Evolutionary conservation across 2,329 filamentous ascomycete species (phyloP).

Genomic region (Cladophialophora carrionii): DNA sequence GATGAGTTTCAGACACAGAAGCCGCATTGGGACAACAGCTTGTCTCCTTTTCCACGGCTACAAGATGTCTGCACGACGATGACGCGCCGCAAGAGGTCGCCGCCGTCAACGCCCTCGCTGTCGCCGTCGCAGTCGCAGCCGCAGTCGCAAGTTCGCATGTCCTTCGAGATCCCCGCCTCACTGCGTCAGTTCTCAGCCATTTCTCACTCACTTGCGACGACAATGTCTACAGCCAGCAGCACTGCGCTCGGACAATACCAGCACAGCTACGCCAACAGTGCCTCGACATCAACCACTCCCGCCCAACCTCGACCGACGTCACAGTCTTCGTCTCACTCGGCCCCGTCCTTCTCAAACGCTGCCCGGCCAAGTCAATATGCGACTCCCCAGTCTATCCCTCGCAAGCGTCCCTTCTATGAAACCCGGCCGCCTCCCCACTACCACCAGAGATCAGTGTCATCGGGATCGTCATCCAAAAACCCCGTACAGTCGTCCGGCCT

Average conservation of each 20-base stretch:
- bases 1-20: background rate
- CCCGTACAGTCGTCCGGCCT: background rate
- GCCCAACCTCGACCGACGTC: slow-evolving; percentile 21
- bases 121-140: slow-evolving; percentile 18
- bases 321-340: slow-evolving; percentile 17
- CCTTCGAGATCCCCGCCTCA: slow-evolving; percentile 36
- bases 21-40: background rate
- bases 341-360: slow-evolving; percentile 1
- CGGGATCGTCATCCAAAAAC: background rate
- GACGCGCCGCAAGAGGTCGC: slow-evolving; percentile 32
- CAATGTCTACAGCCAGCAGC: background rate
- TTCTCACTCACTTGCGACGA: slow-evolving; percentile 30
- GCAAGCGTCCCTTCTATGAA: slow-evolving; percentile 19
- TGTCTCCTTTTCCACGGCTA: background rate
- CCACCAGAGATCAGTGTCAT: slow-evolving; percentile 1
- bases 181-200: slow-evolving; percentile 33
- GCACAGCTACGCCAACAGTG: background rate
- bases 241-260: background rate
- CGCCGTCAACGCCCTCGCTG: slow-evolving; percentile 19
- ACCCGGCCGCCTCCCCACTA: slow-evolving; percentile 11
- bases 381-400: slow-evolving; percentile 5
- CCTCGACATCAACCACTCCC: background rate
- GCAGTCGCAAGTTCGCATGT: slow-evolving; percentile 23
- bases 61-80: slow-evolving; percentile 20
- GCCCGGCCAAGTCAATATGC: slow-evolving; percentile 10